phyloP scores from a whole-genome alignment of 805 yeast species.

The Yarrowia hollandica region DNA sequence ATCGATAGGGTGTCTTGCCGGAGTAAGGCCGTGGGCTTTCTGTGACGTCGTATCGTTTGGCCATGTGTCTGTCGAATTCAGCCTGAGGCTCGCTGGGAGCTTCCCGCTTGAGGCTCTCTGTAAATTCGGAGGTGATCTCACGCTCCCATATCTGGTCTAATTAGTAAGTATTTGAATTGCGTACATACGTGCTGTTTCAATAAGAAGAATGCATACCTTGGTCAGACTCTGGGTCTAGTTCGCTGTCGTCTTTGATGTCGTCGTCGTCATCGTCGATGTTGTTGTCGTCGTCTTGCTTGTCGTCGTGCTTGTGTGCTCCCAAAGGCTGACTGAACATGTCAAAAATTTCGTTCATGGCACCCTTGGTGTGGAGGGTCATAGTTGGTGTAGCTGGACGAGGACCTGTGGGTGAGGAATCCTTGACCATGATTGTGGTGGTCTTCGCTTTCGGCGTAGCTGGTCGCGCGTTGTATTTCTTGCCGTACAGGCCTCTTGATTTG shows the following conservation, averaged over 20 bases:
- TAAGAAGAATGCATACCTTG: constrained; percentile 28
- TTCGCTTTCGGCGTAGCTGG: constrained; percentile 6
- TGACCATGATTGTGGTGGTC: constrained; percentile 18
- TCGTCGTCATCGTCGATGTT: constrained; percentile 36
- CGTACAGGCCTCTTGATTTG: constrained; percentile 44
- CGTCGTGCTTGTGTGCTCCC: constrained; percentile 30
- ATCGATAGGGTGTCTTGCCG: constrained; percentile 17
- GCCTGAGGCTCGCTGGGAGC: constrained; percentile 18
- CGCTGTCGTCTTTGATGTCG: constrained; percentile 29
- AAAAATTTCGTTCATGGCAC: constrained; percentile 71
- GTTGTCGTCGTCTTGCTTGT: constrained; percentile 34
- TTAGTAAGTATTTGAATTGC: constrained; percentile 29
- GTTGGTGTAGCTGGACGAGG: constrained; percentile 58
- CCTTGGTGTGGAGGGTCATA: constrained; percentile 70
- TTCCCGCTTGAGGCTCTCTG: constrained; percentile 13
- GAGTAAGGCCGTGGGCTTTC: constrained; percentile 16
- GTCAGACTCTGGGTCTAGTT: constrained; percentile 1
- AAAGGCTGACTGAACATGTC: constrained; percentile 59
- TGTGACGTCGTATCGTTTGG: constrained; percentile 21
- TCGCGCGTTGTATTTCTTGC: constrained; percentile 27
- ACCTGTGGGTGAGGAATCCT: neutral
- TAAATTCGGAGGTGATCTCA: constrained; percentile 27
- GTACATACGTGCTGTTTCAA: constrained; percentile 28
- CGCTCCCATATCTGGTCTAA: constrained; percentile 30
- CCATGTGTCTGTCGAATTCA: constrained; percentile 21